These are phyloP conservation scores for Botrytis hyacinthi DNA, from an alignment of 2,329 filamentous ascomycete species.

Conservation along the genomic window DNA sequence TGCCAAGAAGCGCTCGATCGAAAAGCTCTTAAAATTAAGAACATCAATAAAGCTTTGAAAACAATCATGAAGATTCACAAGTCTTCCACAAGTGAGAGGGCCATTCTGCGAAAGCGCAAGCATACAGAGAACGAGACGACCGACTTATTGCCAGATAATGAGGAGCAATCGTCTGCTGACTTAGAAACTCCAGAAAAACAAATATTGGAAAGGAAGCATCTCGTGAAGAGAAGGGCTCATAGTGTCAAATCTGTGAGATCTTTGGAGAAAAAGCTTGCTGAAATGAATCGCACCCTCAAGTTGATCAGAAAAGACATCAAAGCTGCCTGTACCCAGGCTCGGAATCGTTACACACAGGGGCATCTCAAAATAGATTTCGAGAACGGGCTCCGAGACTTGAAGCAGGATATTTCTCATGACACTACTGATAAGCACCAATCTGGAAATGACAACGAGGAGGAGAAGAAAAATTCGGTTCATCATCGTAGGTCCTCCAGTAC, in stretches of 20 bases:
- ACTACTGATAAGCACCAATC: neutral
- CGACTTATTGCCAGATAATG: neutral
- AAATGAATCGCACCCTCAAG: neutral
- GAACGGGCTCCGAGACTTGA: neutral
- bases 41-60: neutral
- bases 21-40: neutral
- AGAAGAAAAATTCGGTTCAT: neutral
- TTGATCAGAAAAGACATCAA: neutral
- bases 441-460: neutral
- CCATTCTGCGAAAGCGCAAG: neutral
- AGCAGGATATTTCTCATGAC: neutral
- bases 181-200: neutral
- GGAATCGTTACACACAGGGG: neutral
- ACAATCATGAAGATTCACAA: neutral
- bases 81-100: neutral
- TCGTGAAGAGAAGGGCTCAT: neutral
- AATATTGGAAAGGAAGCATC: neutral
- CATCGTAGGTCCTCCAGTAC: neutral
- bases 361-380: conserved; percentile 7
- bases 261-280: neutral
- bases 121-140: neutral
- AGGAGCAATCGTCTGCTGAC: neutral
- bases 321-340: neutral
- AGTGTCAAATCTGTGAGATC: neutral
- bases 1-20: neutral